Base-by-base conservation (phyloP, 2,329 filamentous ascomycete genomes). In the Cytospora piceae region DNA sequence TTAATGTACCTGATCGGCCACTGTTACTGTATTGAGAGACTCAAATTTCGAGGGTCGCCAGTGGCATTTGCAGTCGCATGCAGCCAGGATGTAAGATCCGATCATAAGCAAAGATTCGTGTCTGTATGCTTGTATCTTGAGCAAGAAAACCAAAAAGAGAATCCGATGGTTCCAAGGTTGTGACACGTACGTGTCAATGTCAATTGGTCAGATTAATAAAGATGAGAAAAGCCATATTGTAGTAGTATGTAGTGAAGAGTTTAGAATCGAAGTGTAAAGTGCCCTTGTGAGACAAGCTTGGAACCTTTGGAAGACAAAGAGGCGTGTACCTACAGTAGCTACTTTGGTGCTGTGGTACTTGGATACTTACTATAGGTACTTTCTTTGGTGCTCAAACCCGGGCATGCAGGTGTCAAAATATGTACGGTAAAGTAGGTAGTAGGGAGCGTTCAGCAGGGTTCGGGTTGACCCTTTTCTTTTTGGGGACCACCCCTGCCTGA, bases 51-150 rank as follows among this genome's bases (percentile, higher is more conserved):
- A 49, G n/a, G n/a, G n/a, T 49, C n/a, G 46, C 46, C 46, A 49
- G 46, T 49, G 9, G 46, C 46, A 49, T 49, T 49, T 49, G n/a
- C 46, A 49, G 46, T 49, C n/a, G 46, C 46, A 49, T 49, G 46
- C 46, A 49, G 46, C 22, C 46, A n/a, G 46, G n/a, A 49, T 49
- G 46, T 49, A 49, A 49, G 46, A 49, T 22, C 46, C 46, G n/a
- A 49, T 24, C 46, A 49, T 11, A 49, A 49, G 46, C 46, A 49
- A 49, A 49, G 24, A 14, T 14, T 49, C 15, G 8, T 12, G n/a
- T 49, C 9, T 24, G 46, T 49, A 49, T 24, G 46, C 11, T 22
- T 49, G 46, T 46, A 49, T 11, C 46, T 24, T 24, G 46, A 22
- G 24, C 46, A 49, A 5, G 12, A 2, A 49, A 49, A 24, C 12